Percentiles rank a stretch among this genome's conserved stretches.
These are phyloP conservation scores for Trypanosoma boissoni DNA, from an alignment of 208 protist species.

Conservation along the genomic window DNA sequence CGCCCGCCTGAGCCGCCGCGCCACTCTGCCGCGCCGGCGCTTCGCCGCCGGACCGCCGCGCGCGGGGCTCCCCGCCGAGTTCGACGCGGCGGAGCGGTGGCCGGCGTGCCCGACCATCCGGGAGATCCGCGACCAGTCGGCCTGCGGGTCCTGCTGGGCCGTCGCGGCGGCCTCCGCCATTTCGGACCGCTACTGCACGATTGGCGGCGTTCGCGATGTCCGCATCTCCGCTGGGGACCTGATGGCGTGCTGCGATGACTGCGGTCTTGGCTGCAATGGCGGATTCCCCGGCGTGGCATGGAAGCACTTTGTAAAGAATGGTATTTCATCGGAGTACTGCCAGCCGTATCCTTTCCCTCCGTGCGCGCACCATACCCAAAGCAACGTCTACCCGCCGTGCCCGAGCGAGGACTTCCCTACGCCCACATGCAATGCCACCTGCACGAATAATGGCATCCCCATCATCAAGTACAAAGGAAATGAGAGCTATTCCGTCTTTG, in stretches of 20 bases:
- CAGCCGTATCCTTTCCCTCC: slow-evolving; percentile 81
- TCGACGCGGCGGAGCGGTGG: slow-evolving; percentile 64
- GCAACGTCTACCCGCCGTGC: slow-evolving; percentile 58
- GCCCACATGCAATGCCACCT: slow-evolving; percentile 70
- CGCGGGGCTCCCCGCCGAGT: slow-evolving; percentile 40
- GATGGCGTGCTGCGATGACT: slow-evolving; percentile 75
- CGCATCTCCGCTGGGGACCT: slow-evolving; percentile 75
- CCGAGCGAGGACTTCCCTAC: slow-evolving; percentile 64
- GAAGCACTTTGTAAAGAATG: slow-evolving; percentile 60
- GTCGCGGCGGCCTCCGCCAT: slow-evolving; percentile 83
- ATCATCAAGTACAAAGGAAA: slow-evolving; percentile 51
- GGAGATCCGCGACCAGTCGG: slow-evolving; percentile 85
- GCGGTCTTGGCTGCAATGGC: slow-evolving; percentile 82
- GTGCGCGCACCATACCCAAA: slow-evolving; percentile 72
- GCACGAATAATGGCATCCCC: slow-evolving; percentile 25
- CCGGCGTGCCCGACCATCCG: slow-evolving; percentile 56
- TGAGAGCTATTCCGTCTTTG: slow-evolving; percentile 41
- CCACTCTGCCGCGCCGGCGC: slow-evolving; percentile 27
- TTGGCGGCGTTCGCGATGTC: slow-evolving; percentile 43
- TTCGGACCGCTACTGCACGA: slow-evolving; percentile 88
- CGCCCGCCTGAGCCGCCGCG: slow-evolving; percentile 26
- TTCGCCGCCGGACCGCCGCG: slow-evolving; percentile 50
- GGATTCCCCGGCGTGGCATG: slow-evolving; percentile 69
- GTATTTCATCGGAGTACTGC: slow-evolving; percentile 68
- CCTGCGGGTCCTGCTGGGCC: slow-evolving; percentile 92